Percentiles rank a stretch among this genome's conserved stretches.
phyloP scores from a whole-genome alignment of 2,329 filamentous ascomycete species.

The Aschersonia sp. region DNA sequence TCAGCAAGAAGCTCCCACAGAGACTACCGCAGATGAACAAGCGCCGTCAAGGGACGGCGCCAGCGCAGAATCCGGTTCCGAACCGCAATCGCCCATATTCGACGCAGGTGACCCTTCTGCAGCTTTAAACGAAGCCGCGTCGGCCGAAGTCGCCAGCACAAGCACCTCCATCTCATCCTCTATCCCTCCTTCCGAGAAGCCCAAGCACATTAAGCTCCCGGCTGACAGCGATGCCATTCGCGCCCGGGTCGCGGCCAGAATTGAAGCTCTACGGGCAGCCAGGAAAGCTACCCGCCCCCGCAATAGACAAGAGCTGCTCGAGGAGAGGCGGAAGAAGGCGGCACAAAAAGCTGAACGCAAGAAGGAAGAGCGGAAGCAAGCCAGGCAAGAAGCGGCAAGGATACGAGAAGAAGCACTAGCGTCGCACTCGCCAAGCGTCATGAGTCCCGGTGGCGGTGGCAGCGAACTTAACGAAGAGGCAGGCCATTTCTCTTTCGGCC shows the following conservation, averaged over 20 bases:
- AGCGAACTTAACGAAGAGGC: conserved; percentile 28
- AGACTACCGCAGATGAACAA: conserved; percentile 4
- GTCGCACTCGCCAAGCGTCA: conserved; percentile 45
- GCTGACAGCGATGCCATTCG: conserved; percentile 62
- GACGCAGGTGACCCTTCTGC: conserved; percentile 35
- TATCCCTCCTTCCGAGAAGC: conserved; percentile 42
- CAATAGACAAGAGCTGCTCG: conserved; percentile 83
- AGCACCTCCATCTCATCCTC: conserved; percentile 59
- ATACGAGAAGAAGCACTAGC: conserved; percentile 49
- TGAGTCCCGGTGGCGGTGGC: conserved; percentile 37
- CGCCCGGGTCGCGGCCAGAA: conserved; percentile 64
- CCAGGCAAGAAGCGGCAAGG: conserved; percentile 65
- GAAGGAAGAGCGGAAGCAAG: conserved; percentile 65
- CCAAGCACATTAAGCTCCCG: conserved; percentile 52
- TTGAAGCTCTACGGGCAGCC: conserved; percentile 70
- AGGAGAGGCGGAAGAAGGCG: conserved; percentile 75
- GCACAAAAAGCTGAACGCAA: conserved; percentile 77
- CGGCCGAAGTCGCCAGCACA: conserved; percentile 34
- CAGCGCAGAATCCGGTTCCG: conserved; percentile 37
- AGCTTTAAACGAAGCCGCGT: conserved; percentile 18
- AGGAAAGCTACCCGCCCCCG: conserved; percentile 77
- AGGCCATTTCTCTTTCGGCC: conserved; percentile 76
- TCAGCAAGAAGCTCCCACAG: conserved; percentile 4
- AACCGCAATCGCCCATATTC: conserved; percentile 34
- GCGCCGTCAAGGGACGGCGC: conserved; percentile 13